These are phyloP conservation scores for Cladosporium sp. DNA, from an alignment of 2,329 filamentous ascomycete genomes.

Conservation along the genomic window DNA sequence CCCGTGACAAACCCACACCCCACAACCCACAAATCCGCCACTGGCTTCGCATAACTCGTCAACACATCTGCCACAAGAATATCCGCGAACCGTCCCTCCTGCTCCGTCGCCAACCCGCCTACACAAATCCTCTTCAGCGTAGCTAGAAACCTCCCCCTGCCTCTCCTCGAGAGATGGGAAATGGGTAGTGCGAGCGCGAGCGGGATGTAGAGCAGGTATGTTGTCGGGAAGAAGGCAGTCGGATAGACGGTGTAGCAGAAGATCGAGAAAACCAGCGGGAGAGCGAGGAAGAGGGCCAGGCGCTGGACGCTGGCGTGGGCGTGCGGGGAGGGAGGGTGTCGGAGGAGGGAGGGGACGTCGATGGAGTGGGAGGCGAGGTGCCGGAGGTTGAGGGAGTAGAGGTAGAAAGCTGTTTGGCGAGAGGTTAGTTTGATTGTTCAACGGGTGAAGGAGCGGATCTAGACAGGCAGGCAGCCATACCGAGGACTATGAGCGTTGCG, in stretches of 20 bases:
- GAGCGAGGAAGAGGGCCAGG: constrained; percentile 74
- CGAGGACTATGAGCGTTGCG: constrained; percentile 80
- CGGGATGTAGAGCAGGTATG: constrained; percentile 75
- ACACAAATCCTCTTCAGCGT: constrained; percentile 77
- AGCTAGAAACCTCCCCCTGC: constrained; percentile 72
- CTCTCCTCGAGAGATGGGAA: constrained; percentile 66
- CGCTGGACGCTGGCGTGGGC: constrained; percentile 76
- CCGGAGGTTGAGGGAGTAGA: constrained; percentile 90
- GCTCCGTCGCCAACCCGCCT: constrained; percentile 81
- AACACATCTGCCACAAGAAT: constrained; percentile 90
- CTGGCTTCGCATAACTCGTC: constrained; percentile 90
- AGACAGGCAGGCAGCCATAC: constrained; percentile 53
- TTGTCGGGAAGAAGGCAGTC: constrained; percentile 78
- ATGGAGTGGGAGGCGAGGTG: constrained; percentile 79
- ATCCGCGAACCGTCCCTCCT: constrained; percentile 93
- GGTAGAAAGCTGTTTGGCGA: constrained; percentile 73
- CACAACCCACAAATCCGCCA: constrained; percentile 85
- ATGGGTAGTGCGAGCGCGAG: constrained; percentile 67
- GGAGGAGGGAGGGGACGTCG: constrained; percentile 65
- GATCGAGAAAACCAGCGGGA: constrained; percentile 71
- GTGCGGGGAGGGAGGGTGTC: constrained; percentile 73
- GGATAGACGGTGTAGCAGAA: constrained; percentile 83
- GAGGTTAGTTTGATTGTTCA: not conserved
- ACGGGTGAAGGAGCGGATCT: not conserved
- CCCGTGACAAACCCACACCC: constrained; percentile 77